Percentiles rank a stretch among this genome's conserved stretches.
These are phyloP conservation scores for Naganishia albida DNA, from an alignment of 1,284 basidiomycete genomes.

Conservation along the genomic window DNA sequence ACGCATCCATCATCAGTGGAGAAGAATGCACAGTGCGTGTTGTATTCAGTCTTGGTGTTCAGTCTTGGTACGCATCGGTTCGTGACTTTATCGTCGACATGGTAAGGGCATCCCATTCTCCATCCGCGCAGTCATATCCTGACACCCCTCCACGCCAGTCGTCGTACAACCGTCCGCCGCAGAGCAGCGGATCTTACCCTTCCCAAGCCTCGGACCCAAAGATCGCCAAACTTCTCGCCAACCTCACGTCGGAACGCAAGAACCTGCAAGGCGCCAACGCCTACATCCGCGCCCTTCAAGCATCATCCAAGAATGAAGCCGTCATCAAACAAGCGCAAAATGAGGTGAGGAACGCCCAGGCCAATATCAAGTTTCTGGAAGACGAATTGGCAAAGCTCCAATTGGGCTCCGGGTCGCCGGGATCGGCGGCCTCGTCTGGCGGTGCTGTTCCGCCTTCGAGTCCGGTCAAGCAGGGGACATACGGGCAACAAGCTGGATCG, in stretches of 20 bases:
- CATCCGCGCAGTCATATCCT: neutral
- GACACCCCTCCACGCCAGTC: neutral
- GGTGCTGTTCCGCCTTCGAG: slow-evolving; percentile 8
- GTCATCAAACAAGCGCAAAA: slow-evolving; percentile 55
- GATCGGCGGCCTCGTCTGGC: slow-evolving; percentile 24
- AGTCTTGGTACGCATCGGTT: too few relatives aligned
- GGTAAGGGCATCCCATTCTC: neutral
- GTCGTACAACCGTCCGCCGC: slow-evolving; percentile 10
- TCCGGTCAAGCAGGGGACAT: slow-evolving; percentile 23
- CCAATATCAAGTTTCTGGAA: slow-evolving; percentile 52
- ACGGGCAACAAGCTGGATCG: slow-evolving; percentile 12
- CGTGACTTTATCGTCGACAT: neutral
- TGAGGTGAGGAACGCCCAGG: slow-evolving; percentile 52
- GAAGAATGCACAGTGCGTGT: neutral
- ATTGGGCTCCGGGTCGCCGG: slow-evolving; percentile 30
- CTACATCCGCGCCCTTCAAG: slow-evolving; percentile 52
- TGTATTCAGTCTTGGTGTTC: neutral
- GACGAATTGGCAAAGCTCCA: slow-evolving; percentile 52
- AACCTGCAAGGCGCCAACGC: slow-evolving; percentile 55
- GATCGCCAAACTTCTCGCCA: slow-evolving; percentile 48
- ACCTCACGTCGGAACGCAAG: slow-evolving; percentile 50
- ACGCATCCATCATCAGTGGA: neutral
- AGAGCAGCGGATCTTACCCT: slow-evolving; percentile 5
- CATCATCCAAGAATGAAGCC: slow-evolving; percentile 51
- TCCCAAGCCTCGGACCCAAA: slow-evolving; percentile 43